These are phyloP conservation scores for Annulohypoxylon stygium DNA, from an alignment of 495 filamentous ascomycete species.

Conservation along the genomic window DNA sequence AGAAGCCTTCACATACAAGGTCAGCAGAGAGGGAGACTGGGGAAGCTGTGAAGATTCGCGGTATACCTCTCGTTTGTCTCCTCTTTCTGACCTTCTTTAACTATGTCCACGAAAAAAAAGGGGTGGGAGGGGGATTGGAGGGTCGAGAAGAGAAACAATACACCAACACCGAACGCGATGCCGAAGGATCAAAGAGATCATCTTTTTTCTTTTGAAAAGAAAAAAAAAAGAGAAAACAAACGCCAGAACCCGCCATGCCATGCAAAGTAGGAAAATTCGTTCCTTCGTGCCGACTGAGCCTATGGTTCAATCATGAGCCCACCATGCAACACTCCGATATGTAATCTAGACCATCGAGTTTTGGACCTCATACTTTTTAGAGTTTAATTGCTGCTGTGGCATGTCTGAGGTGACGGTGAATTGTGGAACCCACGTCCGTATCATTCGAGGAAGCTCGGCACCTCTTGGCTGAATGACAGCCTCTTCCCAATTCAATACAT, in stretches of 20 bases:
- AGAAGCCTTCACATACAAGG: slow-evolving; percentile 14
- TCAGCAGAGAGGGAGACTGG: neutral
- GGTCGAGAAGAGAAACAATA: slow-evolving; percentile 30
- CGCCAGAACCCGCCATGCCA: slow-evolving; percentile 37
- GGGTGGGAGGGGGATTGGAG: too few species aligned
- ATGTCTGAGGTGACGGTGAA: slow-evolving; percentile 37
- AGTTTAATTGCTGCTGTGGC: slow-evolving; percentile 33
- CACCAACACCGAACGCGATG: slow-evolving; percentile 53
- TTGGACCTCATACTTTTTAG: slow-evolving; percentile 33
- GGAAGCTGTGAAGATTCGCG: neutral
- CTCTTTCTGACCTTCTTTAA: slow-evolving; percentile 13
- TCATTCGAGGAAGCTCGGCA: slow-evolving; percentile 48
- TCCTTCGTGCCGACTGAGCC: slow-evolving; percentile 17
- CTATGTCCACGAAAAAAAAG: slow-evolving; percentile 47
- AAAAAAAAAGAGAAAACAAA: slow-evolving; percentile 27
- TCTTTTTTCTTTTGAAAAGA: neutral
- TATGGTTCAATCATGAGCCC: slow-evolving; percentile 40
- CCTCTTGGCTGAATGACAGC: slow-evolving; percentile 48
- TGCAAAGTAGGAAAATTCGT: slow-evolving; percentile 40
- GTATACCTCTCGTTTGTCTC: too few species aligned
- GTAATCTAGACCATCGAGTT: slow-evolving; percentile 52
- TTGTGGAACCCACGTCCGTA: slow-evolving; percentile 53
- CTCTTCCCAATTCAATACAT: slow-evolving; percentile 61
- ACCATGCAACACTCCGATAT: slow-evolving; percentile 18
- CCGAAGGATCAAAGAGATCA: slow-evolving; percentile 41